Base-by-base conservation (phyloP, 2,329 filamentous ascomycete species). In the Chaetomium globosum region DNA sequence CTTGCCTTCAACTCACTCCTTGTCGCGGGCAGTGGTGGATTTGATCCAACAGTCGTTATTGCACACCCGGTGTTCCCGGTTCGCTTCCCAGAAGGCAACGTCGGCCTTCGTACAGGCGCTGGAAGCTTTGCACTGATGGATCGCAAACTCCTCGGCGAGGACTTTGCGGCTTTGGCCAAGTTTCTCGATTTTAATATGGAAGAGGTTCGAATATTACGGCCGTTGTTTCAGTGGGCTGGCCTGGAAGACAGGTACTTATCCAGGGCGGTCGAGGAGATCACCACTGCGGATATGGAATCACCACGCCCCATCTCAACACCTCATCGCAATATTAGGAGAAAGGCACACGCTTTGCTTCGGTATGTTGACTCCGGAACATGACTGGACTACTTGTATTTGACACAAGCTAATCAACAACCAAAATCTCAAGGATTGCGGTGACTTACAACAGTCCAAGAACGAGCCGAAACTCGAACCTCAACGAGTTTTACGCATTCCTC, bases 141-240 rank as follows among this genome's bases (percentile, higher is more conserved):
- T 57, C 74, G 75, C 28, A 71, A 77, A 8, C 21, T 48, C 0
- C 59, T 78, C 1, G 59, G 54, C 0, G 66, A 71, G 3, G 59
- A 66, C 0, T 80, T 81, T 56, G 23, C 57, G 0, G 23, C 23
- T 13, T 31, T 64, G 12, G 72, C 74, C 3, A 77, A 74, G 55
- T 64, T 76, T 2, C 68, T 80, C 0, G 77, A 79, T 63, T 80
- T 79, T 59, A 67, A 54, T 0, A 55, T 78, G 1, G 71, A 77
- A 7, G 75, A 80, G 1, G 69, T 77, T 4, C 67, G 64, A 1
- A 65, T 61, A 0, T 63, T 81, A 0, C 62, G 61, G 3, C 71
- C 71, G 0, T 75, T 80, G 4, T 16, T 80, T 4, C 51, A 69
- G 0, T 81, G 79, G 79, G 56, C 70, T 3, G 64, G 70, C 0